phyloP scores from a whole-genome alignment of 2,329 filamentous ascomycete species.

The Byssothecium circinans region DNA sequence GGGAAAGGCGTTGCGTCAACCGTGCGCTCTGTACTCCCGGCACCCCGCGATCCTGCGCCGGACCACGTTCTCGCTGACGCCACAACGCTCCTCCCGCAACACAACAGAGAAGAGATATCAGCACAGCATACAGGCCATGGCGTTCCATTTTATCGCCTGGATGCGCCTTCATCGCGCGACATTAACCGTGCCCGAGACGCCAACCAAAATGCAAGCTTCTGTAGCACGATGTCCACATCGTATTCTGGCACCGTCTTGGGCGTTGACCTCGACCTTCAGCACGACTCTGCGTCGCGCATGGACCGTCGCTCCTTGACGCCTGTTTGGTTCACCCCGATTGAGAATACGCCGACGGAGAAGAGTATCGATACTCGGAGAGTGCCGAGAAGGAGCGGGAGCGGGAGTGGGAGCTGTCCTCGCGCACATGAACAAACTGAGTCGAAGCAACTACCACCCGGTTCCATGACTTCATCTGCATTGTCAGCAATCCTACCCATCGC shows the following conservation, averaged over 20 bases:
- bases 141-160: conserved; percentile 20
- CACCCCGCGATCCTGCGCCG: conserved; percentile 24
- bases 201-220: conserved; percentile 35
- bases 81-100: conserved; percentile 13
- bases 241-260: conserved; percentile 41
- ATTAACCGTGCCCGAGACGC: conserved; percentile 17
- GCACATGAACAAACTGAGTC: not conserved
- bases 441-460: conserved; percentile 12
- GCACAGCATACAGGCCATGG: conserved; percentile 27
- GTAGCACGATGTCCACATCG: conserved; percentile 37
- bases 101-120: conserved; percentile 23
- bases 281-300: conserved; percentile 13
- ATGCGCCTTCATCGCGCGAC: conserved; percentile 22
- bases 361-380: not conserved
- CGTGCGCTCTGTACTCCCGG: conserved; percentile 19
- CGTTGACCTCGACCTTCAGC: conserved; percentile 38
- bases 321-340: conserved; percentile 25
- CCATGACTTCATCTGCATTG: conserved; percentile 41
- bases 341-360: not conserved
- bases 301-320: conserved; percentile 21
- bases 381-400: no score
- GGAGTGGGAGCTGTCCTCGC: not conserved
- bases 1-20: conserved; percentile 14
- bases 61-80: conserved; percentile 14
- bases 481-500: conserved; percentile 42